Evolutionary conservation across 257 asterid species (phyloP).

Genomic region (Przewalskia tangutica): DNA sequence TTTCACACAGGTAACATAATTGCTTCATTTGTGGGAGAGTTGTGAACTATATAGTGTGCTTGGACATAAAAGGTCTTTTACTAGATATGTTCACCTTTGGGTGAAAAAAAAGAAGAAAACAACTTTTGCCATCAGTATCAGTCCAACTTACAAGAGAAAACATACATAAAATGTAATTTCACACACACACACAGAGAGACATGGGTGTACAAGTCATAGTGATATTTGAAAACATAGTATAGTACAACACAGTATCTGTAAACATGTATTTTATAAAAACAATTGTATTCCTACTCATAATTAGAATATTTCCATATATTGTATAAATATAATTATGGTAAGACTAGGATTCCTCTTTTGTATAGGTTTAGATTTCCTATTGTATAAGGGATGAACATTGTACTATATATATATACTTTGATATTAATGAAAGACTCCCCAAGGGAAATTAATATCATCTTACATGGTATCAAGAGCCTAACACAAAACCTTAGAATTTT

Average conservation of each 20-base stretch:
- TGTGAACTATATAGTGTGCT: background rate
- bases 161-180: background rate
- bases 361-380: too few species aligned
- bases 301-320: too few species aligned
- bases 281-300: too few species aligned
- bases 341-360: too few species aligned
- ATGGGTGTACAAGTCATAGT: background rate
- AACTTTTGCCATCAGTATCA: constrained; percentile 8
- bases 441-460: too few species aligned
- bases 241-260: background rate
- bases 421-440: too few species aligned
- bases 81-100: constrained; percentile 14
- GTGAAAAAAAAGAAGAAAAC: background rate
- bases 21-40: constrained; percentile 4
- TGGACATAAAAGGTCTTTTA: constrained; percentile 10
- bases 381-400: too few species aligned
- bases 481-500: too few species aligned
- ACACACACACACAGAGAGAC: background rate
- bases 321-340: too few species aligned
- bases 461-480: too few species aligned
- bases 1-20: constrained; percentile 5
- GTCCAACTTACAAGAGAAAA: background rate
- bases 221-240: background rate
- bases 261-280: too few species aligned
- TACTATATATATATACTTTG: too few species aligned